phyloP scores from a whole-genome alignment of 208 protist genomes.

The Vickermania spadyakhi region DNA sequence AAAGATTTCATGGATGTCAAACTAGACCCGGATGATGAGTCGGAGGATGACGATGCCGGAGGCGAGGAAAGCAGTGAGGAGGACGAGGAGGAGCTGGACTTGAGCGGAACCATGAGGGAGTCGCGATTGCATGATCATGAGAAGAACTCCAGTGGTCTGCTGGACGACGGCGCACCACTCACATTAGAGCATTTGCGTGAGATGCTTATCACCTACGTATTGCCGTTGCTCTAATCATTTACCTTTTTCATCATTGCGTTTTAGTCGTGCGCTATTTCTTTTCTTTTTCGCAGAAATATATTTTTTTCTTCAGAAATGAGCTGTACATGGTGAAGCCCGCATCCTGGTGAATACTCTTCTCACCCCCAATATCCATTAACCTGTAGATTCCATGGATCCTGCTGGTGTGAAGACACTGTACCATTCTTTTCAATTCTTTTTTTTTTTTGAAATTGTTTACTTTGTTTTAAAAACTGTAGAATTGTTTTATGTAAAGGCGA shows the following conservation, averaged over 20 bases:
- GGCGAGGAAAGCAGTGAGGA: constrained; percentile 20
- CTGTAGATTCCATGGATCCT: too few relatives aligned
- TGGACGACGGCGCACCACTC: constrained; percentile 4
- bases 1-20: constrained; percentile 1
- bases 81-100: constrained; percentile 22
- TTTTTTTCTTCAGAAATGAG: too few relatives aligned
- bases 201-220: constrained; percentile 27
- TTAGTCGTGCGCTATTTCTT: neutral
- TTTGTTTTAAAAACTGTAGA: constrained; percentile 6
- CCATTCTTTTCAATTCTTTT: constrained; percentile 8
- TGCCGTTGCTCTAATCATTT: constrained; percentile 23
- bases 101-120: neutral
- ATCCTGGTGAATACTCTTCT: too few relatives aligned
- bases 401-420: too few relatives aligned
- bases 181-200: constrained; percentile 27
- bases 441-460: constrained; percentile 5
- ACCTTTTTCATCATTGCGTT: neutral
- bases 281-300: too few relatives aligned
- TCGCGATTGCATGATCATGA: neutral
- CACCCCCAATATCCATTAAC: too few relatives aligned
- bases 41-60: constrained; percentile 25
- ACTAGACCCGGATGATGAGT: constrained; percentile 20
- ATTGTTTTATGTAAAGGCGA: neutral
- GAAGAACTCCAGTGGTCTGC: neutral
- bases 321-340: too few relatives aligned